Conservation (phyloP, 2,329 filamentous ascomycete genomes). For the Hypoxylon sp. region DNA sequence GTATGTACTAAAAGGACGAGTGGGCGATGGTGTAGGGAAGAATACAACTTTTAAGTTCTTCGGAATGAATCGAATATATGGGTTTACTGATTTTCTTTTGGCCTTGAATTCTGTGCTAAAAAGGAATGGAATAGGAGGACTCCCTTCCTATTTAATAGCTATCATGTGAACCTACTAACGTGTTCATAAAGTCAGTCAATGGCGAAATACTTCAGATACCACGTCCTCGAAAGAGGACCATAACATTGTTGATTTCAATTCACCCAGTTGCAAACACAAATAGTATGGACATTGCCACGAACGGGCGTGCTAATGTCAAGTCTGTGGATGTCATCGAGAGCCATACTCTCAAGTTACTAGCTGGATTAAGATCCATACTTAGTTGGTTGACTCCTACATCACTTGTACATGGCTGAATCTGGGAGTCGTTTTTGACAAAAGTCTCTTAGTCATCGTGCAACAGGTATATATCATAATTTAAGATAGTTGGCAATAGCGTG, state of each 20-base stretch:
- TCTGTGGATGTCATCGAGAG: neutral
- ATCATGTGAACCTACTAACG: neutral
- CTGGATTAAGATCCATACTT: neutral
- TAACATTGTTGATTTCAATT: neutral
- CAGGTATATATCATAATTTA: neutral
- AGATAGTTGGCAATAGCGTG: neutral
- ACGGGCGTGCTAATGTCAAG: neutral
- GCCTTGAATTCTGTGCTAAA: neutral
- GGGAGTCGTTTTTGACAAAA: neutral
- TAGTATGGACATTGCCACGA: neutral
- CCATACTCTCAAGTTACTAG: neutral
- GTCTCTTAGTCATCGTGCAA: neutral
- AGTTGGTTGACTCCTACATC: neutral
- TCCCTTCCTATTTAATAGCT: neutral
- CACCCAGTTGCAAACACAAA: neutral
- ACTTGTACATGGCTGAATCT: neutral
- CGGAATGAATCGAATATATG: neutral
- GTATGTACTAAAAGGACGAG: neutral
- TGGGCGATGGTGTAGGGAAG: neutral
- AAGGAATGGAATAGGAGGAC: neutral
- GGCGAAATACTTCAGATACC: neutral
- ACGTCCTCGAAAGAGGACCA: neutral
- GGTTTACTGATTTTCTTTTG: neutral
- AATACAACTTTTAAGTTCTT: neutral
- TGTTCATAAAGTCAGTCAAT: neutral